These are phyloP conservation scores for Pythium scleroteichum DNA, from an alignment of 352 stramenopile species.

Conservation along the genomic window DNA sequence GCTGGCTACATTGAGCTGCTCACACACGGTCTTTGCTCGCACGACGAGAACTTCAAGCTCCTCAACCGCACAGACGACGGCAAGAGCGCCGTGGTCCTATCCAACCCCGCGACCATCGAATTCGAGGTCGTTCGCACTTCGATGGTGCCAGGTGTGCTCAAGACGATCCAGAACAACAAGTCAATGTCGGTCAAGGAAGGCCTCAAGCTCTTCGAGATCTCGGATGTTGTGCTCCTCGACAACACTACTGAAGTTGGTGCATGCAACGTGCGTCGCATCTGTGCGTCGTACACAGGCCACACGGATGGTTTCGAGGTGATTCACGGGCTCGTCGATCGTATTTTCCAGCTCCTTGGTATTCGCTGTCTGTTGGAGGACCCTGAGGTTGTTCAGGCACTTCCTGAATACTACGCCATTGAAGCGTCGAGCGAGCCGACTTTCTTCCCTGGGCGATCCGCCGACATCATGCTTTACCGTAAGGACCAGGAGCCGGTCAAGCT, in stretches of 20 bases:
- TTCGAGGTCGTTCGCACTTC: conserved; percentile 99
- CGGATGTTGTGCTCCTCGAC: conserved; percentile 98
- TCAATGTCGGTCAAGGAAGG: conserved; percentile 95
- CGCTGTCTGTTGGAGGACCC: conserved; percentile 68
- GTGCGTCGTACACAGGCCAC: conserved; percentile 95
- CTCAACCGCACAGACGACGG: conserved; percentile 86
- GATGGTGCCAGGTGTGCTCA: conserved; percentile 97
- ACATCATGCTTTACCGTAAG: conserved; percentile 91
- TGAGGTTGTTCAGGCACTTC: conserved; percentile 56
- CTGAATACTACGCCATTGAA: conserved; percentile 83
- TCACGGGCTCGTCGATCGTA: conserved; percentile 97
- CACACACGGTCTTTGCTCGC: conserved; percentile 96
- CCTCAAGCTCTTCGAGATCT: conserved; percentile 99
- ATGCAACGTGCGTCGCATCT: conserved; percentile 95
- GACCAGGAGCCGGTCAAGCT: conserved; percentile 75
- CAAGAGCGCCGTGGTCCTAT: conserved; percentile 91
- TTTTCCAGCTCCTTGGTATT: conserved; percentile 98
- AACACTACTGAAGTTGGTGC: conserved; percentile 92
- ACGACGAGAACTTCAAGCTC: conserved; percentile 98
- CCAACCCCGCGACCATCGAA: conserved; percentile 99
- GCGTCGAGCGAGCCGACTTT: conserved; percentile 81
- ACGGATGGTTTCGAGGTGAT: conserved; percentile 99
- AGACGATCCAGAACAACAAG: conserved; percentile 99
- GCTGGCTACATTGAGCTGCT: conserved; percentile 98
- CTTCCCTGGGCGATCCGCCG: conserved; percentile 96